Conservation (phyloP, 768 basidiomycete species). For the Suillus alpinus region DNA sequence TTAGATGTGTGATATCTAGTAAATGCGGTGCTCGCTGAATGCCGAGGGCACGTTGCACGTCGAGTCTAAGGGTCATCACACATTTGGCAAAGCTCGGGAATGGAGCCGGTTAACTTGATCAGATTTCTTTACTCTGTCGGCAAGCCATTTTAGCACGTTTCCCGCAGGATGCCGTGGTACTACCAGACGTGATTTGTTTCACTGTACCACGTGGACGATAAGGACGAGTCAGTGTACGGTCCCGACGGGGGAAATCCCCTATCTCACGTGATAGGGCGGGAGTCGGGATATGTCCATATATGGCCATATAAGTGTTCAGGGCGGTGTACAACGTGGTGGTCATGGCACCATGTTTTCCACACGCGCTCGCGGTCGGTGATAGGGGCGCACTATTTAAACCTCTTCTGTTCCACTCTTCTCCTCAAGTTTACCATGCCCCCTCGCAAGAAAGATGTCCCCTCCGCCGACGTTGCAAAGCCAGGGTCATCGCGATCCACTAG, state of each 20-base stretch:
- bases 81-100: not conserved
- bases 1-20: conserved; percentile 9
- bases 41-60: conserved; percentile 22
- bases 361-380: not conserved
- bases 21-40: conserved; percentile 15
- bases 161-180: too few species aligned
- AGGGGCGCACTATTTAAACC: not conserved
- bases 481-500: conserved; percentile 29
- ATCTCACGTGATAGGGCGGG: not conserved
- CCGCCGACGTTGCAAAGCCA: conserved; percentile 15
- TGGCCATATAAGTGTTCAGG: not conserved
- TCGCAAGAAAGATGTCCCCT: conserved; percentile 40
- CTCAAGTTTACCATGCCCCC: conserved; percentile 36
- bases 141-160: not conserved
- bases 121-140: not conserved
- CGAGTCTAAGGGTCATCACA: not conserved
- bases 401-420: not conserved
- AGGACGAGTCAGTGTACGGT: too few species aligned
- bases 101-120: not conserved
- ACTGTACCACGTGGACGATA: not conserved
- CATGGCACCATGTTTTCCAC: not conserved
- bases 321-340: not conserved
- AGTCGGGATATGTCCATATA: not conserved
- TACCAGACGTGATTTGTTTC: too few species aligned
- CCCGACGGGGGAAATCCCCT: not conserved